Conservation (phyloP, 1,139 yeast genomes). For the Debaryomyces robertsiae region DNA sequence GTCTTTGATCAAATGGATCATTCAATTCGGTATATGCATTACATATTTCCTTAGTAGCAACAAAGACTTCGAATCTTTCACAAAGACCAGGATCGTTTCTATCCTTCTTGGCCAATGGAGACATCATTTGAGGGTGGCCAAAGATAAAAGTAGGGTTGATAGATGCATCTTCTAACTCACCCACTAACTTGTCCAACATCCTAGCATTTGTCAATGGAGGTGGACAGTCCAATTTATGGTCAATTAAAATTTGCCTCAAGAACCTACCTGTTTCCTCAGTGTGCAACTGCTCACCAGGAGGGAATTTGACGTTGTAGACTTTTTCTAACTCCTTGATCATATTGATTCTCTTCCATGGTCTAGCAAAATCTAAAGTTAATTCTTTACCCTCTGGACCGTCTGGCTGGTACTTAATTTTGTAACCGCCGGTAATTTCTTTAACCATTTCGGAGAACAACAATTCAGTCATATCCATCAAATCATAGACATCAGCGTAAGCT, state of each 20-base stretch:
- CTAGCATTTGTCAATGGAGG: slow-evolving; percentile 98
- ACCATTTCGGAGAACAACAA: slow-evolving; percentile 95
- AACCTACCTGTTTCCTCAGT: slow-evolving; percentile 92
- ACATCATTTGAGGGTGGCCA: slow-evolving; percentile 99
- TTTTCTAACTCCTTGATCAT: slow-evolving; percentile 97
- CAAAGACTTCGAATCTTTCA: slow-evolving; percentile 98
- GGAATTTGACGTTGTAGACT: slow-evolving; percentile 84
- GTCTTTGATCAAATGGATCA: slow-evolving; percentile 98
- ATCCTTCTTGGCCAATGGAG: slow-evolving; percentile 96
- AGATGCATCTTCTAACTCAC: slow-evolving; percentile 88
- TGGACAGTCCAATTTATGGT: slow-evolving; percentile 85
- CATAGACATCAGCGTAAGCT: slow-evolving; percentile 92
- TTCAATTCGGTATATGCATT: slow-evolving; percentile 98
- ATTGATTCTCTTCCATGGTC: slow-evolving; percentile 98
- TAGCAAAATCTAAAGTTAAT: slow-evolving; percentile 78
- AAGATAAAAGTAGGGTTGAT: slow-evolving; percentile 97
- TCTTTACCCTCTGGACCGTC: slow-evolving; percentile 84
- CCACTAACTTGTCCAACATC: slow-evolving; percentile 97
- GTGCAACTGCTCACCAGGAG: slow-evolving; percentile 93
- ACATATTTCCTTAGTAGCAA: slow-evolving; percentile 97
- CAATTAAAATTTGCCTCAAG: slow-evolving; percentile 76
- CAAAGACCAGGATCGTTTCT: slow-evolving; percentile 91
- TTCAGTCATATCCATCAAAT: slow-evolving; percentile 97
- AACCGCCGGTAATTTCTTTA: slow-evolving; percentile 88
- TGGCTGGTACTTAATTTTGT: slow-evolving; percentile 85